Conservation (phyloP, 1,284 basidiomycete species). For the Tranzscheliella williamsii region DNA sequence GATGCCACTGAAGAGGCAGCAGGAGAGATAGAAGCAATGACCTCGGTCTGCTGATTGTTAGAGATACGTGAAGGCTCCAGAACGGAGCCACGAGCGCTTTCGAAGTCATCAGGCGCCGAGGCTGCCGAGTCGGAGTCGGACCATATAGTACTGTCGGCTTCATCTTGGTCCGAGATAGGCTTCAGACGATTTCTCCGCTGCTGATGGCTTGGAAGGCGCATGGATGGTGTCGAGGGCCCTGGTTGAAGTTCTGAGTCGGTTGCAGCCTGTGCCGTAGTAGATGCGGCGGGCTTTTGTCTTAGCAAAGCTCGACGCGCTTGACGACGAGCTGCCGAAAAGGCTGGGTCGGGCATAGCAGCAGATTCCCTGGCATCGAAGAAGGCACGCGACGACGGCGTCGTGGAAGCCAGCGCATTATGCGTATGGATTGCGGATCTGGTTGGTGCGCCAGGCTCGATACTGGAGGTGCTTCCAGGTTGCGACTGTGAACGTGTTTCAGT, state of each 20-base stretch:
- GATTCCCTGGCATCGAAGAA: conserved; percentile 2
- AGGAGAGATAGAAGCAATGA: conserved; percentile 3
- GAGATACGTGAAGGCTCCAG: conserved; percentile 28
- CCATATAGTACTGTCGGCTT: conserved; percentile 32
- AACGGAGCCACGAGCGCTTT: conserved; percentile 27
- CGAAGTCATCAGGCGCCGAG: conserved; percentile 32
- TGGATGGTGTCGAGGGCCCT: conserved; percentile 30
- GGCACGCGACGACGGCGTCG: conserved; percentile 1
- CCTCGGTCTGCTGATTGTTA: conserved; percentile 15
- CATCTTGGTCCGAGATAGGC: conserved; percentile 8
- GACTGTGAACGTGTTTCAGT: too few relatives aligned
- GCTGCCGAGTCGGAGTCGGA: conserved; percentile 16
- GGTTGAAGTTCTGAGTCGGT: conserved; percentile 7
- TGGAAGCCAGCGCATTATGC: not conserved
- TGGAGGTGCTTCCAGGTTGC: too few relatives aligned
- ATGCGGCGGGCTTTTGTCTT: conserved; percentile 5
- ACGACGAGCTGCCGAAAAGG: conserved; percentile 32
- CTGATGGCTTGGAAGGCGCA: conserved; percentile 28
- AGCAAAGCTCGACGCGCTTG: conserved; percentile 33
- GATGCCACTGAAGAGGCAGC: conserved; percentile 13
- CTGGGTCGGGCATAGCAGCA: conserved; percentile 14
- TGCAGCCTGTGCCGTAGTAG: conserved; percentile 1
- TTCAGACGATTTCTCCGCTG: conserved; percentile 7
- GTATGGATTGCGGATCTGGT: too few relatives aligned
- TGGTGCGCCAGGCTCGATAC: too few relatives aligned